Evolutionary conservation across 1,284 basidiomycete species (phyloP), one percentile per base, ranked within the genome.

Genomic region (Afroboletus lepidellus): DNA sequence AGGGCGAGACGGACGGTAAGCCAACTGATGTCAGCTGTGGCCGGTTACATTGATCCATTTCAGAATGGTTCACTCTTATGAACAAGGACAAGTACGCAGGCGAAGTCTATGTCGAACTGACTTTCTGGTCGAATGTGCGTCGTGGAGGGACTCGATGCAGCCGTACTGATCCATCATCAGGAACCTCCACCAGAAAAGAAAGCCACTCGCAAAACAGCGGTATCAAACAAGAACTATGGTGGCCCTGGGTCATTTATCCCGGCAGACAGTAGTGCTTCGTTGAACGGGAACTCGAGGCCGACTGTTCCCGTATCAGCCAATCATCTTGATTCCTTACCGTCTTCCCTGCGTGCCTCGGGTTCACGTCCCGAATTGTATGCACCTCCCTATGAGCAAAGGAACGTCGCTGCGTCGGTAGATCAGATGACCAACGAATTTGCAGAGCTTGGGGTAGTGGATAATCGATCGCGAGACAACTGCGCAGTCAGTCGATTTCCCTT

Each of bases 1-100:
- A 90, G 70, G 97, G 97, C 44, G 96, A 98, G 71, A 94, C 93
- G 3, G 97, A 99, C 74, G 94, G 94, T 94, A 64, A 66, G 88
- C 73, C 1, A 39, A 23, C 48, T 34, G 15, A 23, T 38, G 34
- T 45, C 18, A 30, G 36, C 33, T 37, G 37, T 41, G 23, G 33
- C 46, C 37, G 15, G 39, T 45, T 41, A 42, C 50, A 23, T 43
- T 58, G 27, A 69, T 49, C 18, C 6, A 25, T 38, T 3, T 20
- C 66, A 97, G 96, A 98, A 67, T 99, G 96, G 96, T 95, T 97
- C 66, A 87, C 85, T 16, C 75, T 98, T 33, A 81, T 80, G 68
- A 80, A 89, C 73, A 97, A 95, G 72, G 92, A 92, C 58, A 92
- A 94, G 62, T 97, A 96, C 70, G 85, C 87, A 41, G 94, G 94